Evolutionary conservation across 1,284 basidiomycete species (phyloP), one percentile per base, ranked within the genome.

Genomic region (Pholiota adiposa): DNA sequence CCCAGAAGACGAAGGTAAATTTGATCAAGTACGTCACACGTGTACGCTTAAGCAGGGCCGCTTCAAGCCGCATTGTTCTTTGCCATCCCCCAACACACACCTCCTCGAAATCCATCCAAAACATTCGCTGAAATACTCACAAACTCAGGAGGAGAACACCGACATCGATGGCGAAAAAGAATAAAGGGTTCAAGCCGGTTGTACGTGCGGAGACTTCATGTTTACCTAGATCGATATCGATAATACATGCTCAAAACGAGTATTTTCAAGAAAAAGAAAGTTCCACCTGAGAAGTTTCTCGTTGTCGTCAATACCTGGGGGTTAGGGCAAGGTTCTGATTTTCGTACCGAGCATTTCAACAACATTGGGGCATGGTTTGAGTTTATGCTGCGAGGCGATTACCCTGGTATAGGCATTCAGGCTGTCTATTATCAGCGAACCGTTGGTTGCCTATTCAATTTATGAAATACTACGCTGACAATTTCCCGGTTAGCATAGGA

Each of bases 281-380:
- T 40, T 3, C 46, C 46, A 4, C 46, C n/a, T 33, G 54, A 56
- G 18, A 63, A 65, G 8, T 62, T 60, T n/a, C 31, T 76, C 0
- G 72, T 76, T 0, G 69, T 76, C 3, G 65, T 72, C 1, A 66
- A 71, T 23, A 67, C 74, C 31, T 75, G 74, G 74, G 60, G 51
- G 6, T n/a, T 58, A 25, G 43, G 19, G 8, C 21, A 9, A 14
- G 14, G 43, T 1, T 33, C 43, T 12, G 51, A 69, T 52, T 43
- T 63, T 51, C n/a, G 41, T 44, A 8, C 51, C 55, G 27, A 54
- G 27, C 36, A 62, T 29, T 69, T 72, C 33, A 71, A 73, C 46
- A 68, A 73, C 44, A 67, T 78, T 11, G 62, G 67, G 3, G 74
- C 71, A n/a, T 78, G 77, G 77, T 74, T 77, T 23, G 70, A 74